Conservation (phyloP, 768 basidiomycete species). For the Cystobasidium tubakii region DNA sequence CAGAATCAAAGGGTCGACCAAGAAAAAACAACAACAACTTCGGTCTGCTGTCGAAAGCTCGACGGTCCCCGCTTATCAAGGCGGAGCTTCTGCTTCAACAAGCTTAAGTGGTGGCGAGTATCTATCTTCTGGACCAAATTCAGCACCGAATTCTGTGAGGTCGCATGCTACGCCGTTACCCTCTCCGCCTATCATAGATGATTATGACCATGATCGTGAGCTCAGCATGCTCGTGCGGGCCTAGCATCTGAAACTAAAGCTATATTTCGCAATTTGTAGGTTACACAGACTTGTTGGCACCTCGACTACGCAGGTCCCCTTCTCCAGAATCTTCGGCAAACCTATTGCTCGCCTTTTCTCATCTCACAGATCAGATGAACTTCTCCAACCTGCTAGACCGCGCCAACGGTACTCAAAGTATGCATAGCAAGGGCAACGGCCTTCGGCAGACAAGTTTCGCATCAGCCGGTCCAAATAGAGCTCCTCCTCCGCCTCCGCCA, state of each 20-base stretch:
- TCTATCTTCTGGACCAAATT: background rate
- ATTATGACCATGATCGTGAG: constrained; percentile 25
- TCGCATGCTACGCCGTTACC: background rate
- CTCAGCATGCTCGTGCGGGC: background rate
- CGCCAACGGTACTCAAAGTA: background rate
- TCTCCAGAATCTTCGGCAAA: constrained; percentile 11
- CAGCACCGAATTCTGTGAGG: constrained; percentile 1
- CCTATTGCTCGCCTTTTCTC: constrained; percentile 1
- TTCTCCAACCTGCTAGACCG: background rate
- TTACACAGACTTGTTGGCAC: constrained; percentile 16
- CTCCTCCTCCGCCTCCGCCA: background rate
- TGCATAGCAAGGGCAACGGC: background rate
- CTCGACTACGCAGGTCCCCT: background rate
- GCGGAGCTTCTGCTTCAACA: background rate
- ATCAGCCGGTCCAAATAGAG: background rate
- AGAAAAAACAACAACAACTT: constrained; percentile 3
- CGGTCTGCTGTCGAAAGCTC: background rate
- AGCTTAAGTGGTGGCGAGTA: constrained; percentile 36
- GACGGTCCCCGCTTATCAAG: background rate
- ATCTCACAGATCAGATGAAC: background rate
- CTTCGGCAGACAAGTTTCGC: background rate
- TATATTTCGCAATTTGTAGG: background rate
- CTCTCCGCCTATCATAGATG: background rate
- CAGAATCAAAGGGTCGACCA: constrained; percentile 15
- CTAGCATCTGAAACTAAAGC: background rate